Evolutionary conservation across 2,329 filamentous ascomycete species (phyloP).

Genomic region (Aotearoamyces nothofagi): DNA sequence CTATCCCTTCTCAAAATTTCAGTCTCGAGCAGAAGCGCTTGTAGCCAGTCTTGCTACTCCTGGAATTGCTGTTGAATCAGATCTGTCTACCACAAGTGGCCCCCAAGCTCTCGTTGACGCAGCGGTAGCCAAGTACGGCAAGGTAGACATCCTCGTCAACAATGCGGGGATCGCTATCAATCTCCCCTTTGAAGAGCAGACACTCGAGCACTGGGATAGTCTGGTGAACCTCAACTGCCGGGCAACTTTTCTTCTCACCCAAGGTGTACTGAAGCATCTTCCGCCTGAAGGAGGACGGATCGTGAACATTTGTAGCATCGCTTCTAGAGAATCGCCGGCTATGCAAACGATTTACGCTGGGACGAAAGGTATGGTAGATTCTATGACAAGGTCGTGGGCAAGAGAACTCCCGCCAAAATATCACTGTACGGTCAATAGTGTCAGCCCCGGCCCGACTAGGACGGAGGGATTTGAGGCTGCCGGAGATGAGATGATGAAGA

Average conservation of each 20-base stretch:
- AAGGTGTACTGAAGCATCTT: constrained; percentile 23
- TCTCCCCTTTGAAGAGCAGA: constrained; percentile 22
- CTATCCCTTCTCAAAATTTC: constrained; percentile 24
- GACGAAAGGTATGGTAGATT: constrained; percentile 33
- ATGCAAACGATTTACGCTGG: constrained; percentile 31
- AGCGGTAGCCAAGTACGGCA: constrained; percentile 21
- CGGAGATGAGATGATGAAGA: constrained; percentile 25
- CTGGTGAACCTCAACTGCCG: constrained; percentile 26
- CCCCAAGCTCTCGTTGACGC: constrained; percentile 22
- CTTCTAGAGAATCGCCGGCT: constrained; percentile 20
- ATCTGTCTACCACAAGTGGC: constrained; percentile 23
- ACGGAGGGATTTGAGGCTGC: constrained; percentile 22
- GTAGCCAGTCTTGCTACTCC: constrained; percentile 15
- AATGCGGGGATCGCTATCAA: constrained; percentile 27
- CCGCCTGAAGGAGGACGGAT: constrained; percentile 22
- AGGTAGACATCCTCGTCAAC: constrained; percentile 29
- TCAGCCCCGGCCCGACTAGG: constrained; percentile 26
- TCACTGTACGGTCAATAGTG: constrained; percentile 29
- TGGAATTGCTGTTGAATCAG: constrained; percentile 25
- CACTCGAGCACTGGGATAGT: constrained; percentile 22
- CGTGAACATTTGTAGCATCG: constrained; percentile 26
- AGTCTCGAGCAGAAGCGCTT: constrained; percentile 17
- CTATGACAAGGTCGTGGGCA: constrained; percentile 27
- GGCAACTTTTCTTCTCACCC: constrained; percentile 26
- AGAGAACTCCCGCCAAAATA: constrained; percentile 27